Evolutionary conservation across 495 filamentous ascomycete species (phyloP), one percentile per base, ranked within the genome.

Genomic region (Rhypophila decipiens): DNA sequence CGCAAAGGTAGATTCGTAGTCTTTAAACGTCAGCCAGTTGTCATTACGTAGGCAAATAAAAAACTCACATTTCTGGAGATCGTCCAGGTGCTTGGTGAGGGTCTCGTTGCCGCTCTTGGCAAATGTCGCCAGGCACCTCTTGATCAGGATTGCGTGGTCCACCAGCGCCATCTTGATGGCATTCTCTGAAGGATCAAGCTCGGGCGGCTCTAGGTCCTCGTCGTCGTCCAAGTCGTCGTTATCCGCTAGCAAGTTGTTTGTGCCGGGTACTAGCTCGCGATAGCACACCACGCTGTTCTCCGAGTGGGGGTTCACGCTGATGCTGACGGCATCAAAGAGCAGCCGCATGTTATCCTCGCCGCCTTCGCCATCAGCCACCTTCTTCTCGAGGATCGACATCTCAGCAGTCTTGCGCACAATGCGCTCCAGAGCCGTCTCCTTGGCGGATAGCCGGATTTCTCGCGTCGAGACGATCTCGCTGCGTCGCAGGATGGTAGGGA

Each of bases 371-470:
- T 88, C 84, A 5, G 73, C 67, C n/a, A 90, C 74, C 33, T 80
- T 78, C 57, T 82, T 84, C 59, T 94, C 88, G 8, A 95, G 65
- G 10, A 75, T 55, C 9, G 77, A 69, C 67, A 98, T 75, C 61
- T 98, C 94, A 40, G 84, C 77, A 10, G 91, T 93, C 73, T 96
- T 96, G 42, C 88, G 79, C 58, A 85, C 82, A 29, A 94, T 88
- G n/a, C 91, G 79, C 61, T 96, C 91, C 38, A 97, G 77, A 4
- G 87, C 93, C 5, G 88, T 91, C 58, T 97, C 85, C 49, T 91
- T 69, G 8, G 91, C 86, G 19, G 79, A 77, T 12, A 95, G 63
- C 2, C 74, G 73, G 18, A 87, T 61, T 22, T 81, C 79, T n/a
- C 58, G 56, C n/a, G 77, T 72, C 3, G 74, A 63, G 10, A 94